Base-by-base conservation (phyloP, 805 yeast species). In the Pichia membranifaciens region DNA sequence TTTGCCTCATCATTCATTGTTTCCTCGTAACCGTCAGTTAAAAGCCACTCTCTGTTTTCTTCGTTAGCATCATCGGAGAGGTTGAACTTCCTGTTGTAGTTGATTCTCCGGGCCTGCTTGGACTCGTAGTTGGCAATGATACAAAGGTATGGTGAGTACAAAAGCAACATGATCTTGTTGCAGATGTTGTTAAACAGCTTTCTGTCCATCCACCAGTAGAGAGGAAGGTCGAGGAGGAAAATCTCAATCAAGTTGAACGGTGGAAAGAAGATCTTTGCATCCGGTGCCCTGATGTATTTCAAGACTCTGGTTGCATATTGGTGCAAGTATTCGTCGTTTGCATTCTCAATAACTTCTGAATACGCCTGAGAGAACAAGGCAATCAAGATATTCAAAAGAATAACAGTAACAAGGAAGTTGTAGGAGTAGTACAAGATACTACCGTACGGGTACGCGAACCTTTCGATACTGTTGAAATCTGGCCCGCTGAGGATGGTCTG, bases 321-420 rank as follows among this genome's bases (percentile, higher is more conserved):
- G 0, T 95, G 95, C 70, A 87, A 75, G 60, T 83, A 88, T 62
- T 88, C 96, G 59, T 85, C 87, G 17, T 83, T 78, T 1, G 96
- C 88, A 68, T 87, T 86, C 41, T 79, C 91, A 43, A 82, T 84
- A 53, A 88, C 87, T 47, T 78, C 78, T 39, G 85, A 81, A 60
- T 88, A 88, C 0, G 96, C 93, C 41, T 87, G 83, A 28, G 93
- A 82, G 65, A 83, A 88, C 52, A 88, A 74, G 6, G 96, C 96
- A 71, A 88, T 76, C 58, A 88, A 73, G 60, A 88, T 82, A 68
- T 88, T 88, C 71, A 88, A 75, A 67, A 88, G 71, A 48, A 88
- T 81, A 41, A 84, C 85, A 12, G 83, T 68, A 41, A 87, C 82
- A 43, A 85, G 74, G 61, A 88, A 88, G 3, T 87, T 78, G 72